phyloP scores from a whole-genome alignment of 495 filamentous ascomycete species.

The Penicillium desertorum region DNA sequence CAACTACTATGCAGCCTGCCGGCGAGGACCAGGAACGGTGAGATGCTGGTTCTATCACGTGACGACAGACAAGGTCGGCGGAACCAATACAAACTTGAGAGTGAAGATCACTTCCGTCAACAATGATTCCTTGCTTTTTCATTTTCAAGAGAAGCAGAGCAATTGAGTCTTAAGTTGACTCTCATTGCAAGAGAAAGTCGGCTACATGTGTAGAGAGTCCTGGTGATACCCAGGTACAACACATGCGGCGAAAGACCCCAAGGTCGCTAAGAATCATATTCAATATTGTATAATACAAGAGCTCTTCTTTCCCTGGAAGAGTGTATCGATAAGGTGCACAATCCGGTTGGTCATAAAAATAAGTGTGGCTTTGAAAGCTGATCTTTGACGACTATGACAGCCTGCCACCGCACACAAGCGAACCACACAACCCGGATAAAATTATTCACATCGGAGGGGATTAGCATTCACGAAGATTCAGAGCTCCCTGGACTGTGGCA shows the following conservation, averaged over 20 bases:
- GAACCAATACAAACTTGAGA: not conserved
- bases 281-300: no score
- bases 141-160: no score
- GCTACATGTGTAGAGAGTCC: not conserved
- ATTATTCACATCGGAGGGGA: no score
- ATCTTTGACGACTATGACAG: not conserved
- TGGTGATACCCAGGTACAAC: not conserved
- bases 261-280: not conserved
- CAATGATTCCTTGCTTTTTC: not conserved
- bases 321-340: no score
- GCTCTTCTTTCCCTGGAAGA: no score
- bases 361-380: not conserved
- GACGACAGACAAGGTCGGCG: not conserved
- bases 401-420: not conserved
- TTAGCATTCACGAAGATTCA: no score
- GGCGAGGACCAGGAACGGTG: slow-evolving; percentile 8
- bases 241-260: no score
- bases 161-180: not conserved
- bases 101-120: not conserved
- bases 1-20: slow-evolving; percentile 4
- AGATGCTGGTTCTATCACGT: slow-evolving; percentile 6
- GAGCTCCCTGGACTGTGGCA: no score
- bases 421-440: not conserved
- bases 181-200: not conserved
- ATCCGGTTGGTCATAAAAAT: not conserved